Conservation (phyloP, 352 stramenopile species). For the Globisporangium nunn region DNA sequence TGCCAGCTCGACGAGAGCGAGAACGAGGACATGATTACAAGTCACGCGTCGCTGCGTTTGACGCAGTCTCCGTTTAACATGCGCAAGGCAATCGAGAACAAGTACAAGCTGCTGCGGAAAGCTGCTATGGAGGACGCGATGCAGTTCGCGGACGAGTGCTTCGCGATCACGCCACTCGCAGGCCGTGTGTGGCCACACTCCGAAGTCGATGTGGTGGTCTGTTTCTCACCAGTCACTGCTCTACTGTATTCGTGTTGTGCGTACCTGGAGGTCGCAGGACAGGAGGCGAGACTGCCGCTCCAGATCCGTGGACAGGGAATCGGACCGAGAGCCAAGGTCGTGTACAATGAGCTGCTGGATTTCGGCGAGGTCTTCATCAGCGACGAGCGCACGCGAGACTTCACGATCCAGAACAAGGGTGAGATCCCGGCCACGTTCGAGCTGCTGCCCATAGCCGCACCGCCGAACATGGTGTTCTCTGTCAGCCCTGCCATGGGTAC, state of each 20-base stretch:
- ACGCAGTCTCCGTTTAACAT: conserved; percentile 50
- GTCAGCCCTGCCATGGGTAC: conserved; percentile 45
- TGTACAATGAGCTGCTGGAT: conserved; percentile 92
- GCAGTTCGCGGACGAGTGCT: conserved; percentile 93
- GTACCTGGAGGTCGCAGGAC: conserved; percentile 87
- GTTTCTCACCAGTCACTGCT: conserved; percentile 81
- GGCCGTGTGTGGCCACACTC: conserved; percentile 91
- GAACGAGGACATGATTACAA: conserved; percentile 16
- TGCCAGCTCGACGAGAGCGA: conserved; percentile 22
- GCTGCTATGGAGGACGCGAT: conserved; percentile 87
- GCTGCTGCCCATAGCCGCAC: conserved; percentile 32
- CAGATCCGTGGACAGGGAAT: conserved; percentile 88
- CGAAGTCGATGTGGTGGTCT: conserved; percentile 88
- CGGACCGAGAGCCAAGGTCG: conserved; percentile 88
- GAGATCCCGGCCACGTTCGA: conserved; percentile 89
- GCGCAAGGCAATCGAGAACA: conserved; percentile 71
- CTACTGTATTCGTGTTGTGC: conserved; percentile 75
- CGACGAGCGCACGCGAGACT: conserved; percentile 79
- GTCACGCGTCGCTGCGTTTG: conserved; percentile 13
- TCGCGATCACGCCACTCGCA: conserved; percentile 80
- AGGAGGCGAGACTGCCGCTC: conserved; percentile 85
- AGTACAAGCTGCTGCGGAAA: conserved; percentile 89
- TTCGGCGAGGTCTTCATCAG: conserved; percentile 94
- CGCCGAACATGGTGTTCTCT: conserved; percentile 26
- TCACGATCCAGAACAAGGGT: conserved; percentile 91